Evolutionary conservation across 2,329 filamentous ascomycete genomes (phyloP), one percentile per base, ranked within the genome.

Genomic region (Dothiorella sarmentorum): DNA sequence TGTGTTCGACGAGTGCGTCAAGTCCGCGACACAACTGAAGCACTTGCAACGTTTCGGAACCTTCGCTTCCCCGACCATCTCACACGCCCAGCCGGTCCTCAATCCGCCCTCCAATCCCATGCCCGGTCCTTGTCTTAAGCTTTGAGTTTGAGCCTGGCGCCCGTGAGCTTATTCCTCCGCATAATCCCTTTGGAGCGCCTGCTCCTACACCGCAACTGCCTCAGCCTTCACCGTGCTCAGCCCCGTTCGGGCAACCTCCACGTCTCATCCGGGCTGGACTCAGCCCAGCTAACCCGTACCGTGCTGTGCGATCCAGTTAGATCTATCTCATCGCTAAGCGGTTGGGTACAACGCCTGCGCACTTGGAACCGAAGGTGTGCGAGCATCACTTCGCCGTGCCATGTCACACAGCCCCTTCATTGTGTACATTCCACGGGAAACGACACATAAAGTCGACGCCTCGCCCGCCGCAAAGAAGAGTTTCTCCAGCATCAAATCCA

Each of bases 401-500:
- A 35, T n/a, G 27, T 1, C n/a, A 53, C 49, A 53, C 49, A 53
- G 49, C 49, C 49, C 49, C 49, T 53, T 27, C 35, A 35, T 27
- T 52, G 47, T 31, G 31, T 31, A 17, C 31, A 15, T 52, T 15
- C 33, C 49, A 24, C 35, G 24, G 49, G 35, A 40, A 40, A 53
- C 49, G 20, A 29, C 29, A 35, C 49, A 53, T 53, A 53, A 53
- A 53, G 35, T 17, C 31, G 31, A 11, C 31, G 47, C 1, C 49
- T 22, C n/a, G 35, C 29, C 49, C 49, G 17, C 49, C n/a, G 49
- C 49, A 29, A 27, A 22, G n/a, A 29, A 29, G 40, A 35, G 29
- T 40, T 40, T 52, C 49, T 37, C 49, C 49, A 53, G 49, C 35
- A 53, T 40, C 49, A 53, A 53, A 53, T 38, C n/a, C 47, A 53